These are phyloP conservation scores for Vitis rupestris DNA, from an alignment of 164 flowering plant genomes.

Conservation along the genomic window DNA sequence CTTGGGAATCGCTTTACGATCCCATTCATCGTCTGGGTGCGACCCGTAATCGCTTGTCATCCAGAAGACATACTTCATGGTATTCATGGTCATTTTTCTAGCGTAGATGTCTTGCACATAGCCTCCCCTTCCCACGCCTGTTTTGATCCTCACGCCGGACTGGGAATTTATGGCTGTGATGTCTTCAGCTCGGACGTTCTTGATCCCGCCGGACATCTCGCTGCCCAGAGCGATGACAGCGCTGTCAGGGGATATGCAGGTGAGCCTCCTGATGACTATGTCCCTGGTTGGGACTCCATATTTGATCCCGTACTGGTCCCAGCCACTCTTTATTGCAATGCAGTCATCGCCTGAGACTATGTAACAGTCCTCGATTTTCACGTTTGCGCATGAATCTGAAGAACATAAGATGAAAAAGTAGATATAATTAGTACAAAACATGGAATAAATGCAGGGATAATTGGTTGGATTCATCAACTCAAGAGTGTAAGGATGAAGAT, in stretches of 20 bases:
- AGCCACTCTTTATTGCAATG: slow-evolving; percentile 75
- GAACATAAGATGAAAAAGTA: neutral
- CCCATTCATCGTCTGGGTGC: slow-evolving; percentile 46
- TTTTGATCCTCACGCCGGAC: slow-evolving; percentile 69
- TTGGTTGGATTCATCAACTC: too few relatives aligned
- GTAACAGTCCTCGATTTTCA: slow-evolving; percentile 57
- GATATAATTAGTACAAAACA: too few relatives aligned
- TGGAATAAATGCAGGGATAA: too few relatives aligned
- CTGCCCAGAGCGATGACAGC: slow-evolving; percentile 85
- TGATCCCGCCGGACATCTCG: slow-evolving; percentile 88
- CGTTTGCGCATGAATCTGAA: slow-evolving; percentile 67
- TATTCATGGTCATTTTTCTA: slow-evolving; percentile 39
- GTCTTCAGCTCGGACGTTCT: slow-evolving; percentile 62
- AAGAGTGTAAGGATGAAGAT: too few relatives aligned
- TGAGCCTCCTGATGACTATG: slow-evolving; percentile 52
- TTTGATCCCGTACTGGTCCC: slow-evolving; percentile 68
- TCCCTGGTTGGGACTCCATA: slow-evolving; percentile 63
- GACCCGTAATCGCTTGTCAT: slow-evolving; percentile 61
- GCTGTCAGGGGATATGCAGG: slow-evolving; percentile 77
- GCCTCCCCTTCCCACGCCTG: slow-evolving; percentile 67
- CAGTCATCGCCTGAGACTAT: slow-evolving; percentile 88
- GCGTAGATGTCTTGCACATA: slow-evolving; percentile 65
- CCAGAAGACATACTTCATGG: slow-evolving; percentile 83
- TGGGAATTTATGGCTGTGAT: slow-evolving; percentile 56
- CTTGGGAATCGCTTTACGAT: slow-evolving; percentile 63